Percentiles rank a stretch among this genome's conserved stretches.
phyloP scores from a whole-genome alignment of 768 basidiomycete genomes.

The Sutorius australiensis region DNA sequence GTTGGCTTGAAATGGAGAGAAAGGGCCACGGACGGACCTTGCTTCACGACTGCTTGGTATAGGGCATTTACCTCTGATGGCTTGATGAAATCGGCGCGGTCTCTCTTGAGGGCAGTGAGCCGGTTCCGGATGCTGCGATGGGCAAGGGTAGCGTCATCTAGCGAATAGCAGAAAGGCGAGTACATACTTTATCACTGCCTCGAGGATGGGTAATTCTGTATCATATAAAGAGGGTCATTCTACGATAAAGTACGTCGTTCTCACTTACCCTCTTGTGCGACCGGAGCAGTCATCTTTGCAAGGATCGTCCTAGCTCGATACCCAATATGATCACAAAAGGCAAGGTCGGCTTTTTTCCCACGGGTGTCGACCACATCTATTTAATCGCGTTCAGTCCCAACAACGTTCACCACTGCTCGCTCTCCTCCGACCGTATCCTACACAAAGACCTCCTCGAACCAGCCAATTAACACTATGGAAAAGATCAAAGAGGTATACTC shows the following conservation, averaged over 20 bases:
- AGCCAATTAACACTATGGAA: constrained; percentile 36
- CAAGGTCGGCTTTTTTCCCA: constrained; percentile 31
- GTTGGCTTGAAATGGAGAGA: background rate
- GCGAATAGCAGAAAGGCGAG: background rate
- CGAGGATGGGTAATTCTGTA: constrained; percentile 88
- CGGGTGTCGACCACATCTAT: constrained; percentile 23
- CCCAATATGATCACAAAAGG: constrained; percentile 34
- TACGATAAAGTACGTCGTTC: background rate
- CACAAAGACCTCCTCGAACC: background rate
- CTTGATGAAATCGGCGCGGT: constrained; percentile 89
- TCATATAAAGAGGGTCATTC: constrained; percentile 21
- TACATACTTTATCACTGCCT: constrained; percentile 82
- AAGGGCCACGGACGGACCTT: constrained; percentile 49
- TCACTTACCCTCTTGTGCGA: constrained; percentile 71
- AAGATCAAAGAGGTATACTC: constrained; percentile 43
- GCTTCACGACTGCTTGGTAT: constrained; percentile 90
- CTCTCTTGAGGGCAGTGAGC: constrained; percentile 90
- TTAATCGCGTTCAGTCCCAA: constrained; percentile 22
- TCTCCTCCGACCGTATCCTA: constrained; percentile 4
- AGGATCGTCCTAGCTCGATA: background rate
- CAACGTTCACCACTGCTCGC: constrained; percentile 4
- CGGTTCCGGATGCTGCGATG: constrained; percentile 82
- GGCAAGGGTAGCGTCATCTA: constrained; percentile 19
- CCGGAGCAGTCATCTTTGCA: constrained; percentile 55
- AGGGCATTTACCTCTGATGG: constrained; percentile 89